These are phyloP conservation scores for Tinospora cordifolia DNA, from an alignment of 164 flowering plant genomes.

Conservation along the genomic window DNA sequence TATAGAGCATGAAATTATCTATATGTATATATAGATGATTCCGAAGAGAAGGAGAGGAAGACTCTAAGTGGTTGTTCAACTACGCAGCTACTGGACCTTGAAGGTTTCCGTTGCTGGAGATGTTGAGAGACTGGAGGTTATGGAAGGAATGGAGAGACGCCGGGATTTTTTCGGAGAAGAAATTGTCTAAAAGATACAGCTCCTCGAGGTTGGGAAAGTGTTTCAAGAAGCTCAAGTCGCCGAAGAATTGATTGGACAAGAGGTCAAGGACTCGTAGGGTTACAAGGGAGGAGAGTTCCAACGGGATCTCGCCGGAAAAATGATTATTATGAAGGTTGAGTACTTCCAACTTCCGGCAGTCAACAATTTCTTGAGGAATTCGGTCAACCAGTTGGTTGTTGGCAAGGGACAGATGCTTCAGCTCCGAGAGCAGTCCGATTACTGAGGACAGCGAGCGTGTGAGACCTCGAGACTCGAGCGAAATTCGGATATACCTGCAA, in stretches of 20 bases:
- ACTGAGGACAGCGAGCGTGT: conserved; percentile 55
- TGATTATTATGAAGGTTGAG: too few species aligned
- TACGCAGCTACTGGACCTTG: conserved; percentile 25
- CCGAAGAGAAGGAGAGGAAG: too few species aligned
- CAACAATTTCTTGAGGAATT: conserved; percentile 46
- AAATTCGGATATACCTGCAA: too few species aligned
- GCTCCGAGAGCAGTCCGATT: conserved; percentile 64
- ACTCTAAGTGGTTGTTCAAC: conserved; percentile 13
- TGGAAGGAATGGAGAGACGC: conserved; percentile 43
- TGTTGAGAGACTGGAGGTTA: conserved; percentile 40
- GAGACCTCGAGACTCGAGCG: conserved; percentile 34
- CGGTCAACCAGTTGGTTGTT: conserved; percentile 53
- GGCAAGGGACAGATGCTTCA: conserved; percentile 54
- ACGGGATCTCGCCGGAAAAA: too few species aligned
- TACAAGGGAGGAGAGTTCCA: too few species aligned
- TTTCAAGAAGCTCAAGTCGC: conserved; percentile 56
- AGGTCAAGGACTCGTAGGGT: too few species aligned
- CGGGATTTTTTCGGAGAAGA: too few species aligned
- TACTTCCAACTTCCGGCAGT: too few species aligned
- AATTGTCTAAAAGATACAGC: conserved; percentile 53
- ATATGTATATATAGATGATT: too few species aligned
- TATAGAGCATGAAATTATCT: too few species aligned
- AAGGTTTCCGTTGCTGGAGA: conserved; percentile 51
- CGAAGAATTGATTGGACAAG: conserved; percentile 46
- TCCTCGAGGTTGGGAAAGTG: conserved; percentile 55